Evolutionary conservation across 1,284 basidiomycete genomes (phyloP).

Genomic region (Volvariella surrecta): DNA sequence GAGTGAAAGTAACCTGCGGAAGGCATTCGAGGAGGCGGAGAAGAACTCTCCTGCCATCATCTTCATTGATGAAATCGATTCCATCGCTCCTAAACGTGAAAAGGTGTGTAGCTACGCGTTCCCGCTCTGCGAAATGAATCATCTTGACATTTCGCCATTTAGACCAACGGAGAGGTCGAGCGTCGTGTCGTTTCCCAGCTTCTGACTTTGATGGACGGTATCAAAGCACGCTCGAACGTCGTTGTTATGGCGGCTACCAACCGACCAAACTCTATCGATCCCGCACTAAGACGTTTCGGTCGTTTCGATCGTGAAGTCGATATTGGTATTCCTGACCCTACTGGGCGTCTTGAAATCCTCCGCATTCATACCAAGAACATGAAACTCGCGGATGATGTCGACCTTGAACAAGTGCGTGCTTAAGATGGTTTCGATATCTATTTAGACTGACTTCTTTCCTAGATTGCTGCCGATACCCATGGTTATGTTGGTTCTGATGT

Average conservation of each 20-base stretch:
- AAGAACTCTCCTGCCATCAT: slow-evolving; percentile 99
- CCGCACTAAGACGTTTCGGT: slow-evolving; percentile 95
- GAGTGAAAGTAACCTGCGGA: slow-evolving; percentile 93
- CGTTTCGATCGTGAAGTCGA: slow-evolving; percentile 99
- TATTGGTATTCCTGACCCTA: slow-evolving; percentile 98
- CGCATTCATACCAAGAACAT: slow-evolving; percentile 99
- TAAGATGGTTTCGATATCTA: slow-evolving; percentile 4
- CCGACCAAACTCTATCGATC: slow-evolving; percentile 98
- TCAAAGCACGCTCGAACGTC: slow-evolving; percentile 97
- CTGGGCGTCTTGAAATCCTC: slow-evolving; percentile 95
- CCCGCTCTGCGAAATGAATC: background rate
- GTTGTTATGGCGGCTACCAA: slow-evolving; percentile 99
- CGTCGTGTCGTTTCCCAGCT: slow-evolving; percentile 98
- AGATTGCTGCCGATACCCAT: slow-evolving; percentile 98
- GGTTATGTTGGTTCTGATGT: slow-evolving; percentile 99
- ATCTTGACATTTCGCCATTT: slow-evolving; percentile 11
- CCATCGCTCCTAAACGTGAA: slow-evolving; percentile 98
- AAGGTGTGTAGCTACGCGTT: slow-evolving; percentile 50
- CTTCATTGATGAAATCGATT: slow-evolving; percentile 99
- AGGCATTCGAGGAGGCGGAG: slow-evolving; percentile 99
- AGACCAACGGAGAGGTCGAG: slow-evolving; percentile 99
- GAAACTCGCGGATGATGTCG: slow-evolving; percentile 97
- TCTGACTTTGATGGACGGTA: slow-evolving; percentile 96
- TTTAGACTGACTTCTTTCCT: slow-evolving; percentile 7
- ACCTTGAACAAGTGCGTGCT: slow-evolving; percentile 80